Percentiles rank a stretch among this genome's conserved stretches.
Conservation (phyloP, 2,329 filamentous ascomycete species). For the Colletotrichum sp. region DNA sequence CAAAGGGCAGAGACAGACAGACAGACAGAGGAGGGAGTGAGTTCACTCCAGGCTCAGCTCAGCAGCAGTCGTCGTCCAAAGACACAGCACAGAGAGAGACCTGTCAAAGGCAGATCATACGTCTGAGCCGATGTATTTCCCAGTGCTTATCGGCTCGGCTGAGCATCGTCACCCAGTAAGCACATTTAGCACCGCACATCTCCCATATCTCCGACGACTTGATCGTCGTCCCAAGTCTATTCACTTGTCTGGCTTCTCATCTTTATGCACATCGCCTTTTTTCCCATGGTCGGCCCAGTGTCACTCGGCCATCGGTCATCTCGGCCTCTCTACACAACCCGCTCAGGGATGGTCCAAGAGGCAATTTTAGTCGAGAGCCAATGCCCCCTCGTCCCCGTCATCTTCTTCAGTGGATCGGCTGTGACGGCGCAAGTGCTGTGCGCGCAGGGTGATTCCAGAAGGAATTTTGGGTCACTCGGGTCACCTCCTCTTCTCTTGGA, state of each 20-base stretch:
- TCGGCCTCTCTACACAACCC: constrained; percentile 11
- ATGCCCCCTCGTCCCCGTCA: background rate
- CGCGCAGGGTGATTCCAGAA: constrained; percentile 19
- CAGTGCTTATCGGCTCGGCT: background rate
- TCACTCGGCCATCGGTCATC: constrained; percentile 18
- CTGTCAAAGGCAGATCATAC: constrained; percentile 3
- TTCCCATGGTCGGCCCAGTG: constrained; percentile 2
- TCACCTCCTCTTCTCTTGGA: background rate
- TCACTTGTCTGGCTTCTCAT: background rate
- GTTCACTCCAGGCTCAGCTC: background rate
- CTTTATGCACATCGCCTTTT: constrained; percentile 18
- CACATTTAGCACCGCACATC: background rate
- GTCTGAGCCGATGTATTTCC: background rate
- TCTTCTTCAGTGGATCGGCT: constrained; percentile 21
- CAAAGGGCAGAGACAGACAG: background rate
- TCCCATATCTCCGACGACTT: background rate
- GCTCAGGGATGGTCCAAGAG: constrained; percentile 19
- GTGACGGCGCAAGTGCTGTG: constrained; percentile 10
- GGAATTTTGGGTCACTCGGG: constrained; percentile 12
- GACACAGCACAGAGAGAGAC: background rate
- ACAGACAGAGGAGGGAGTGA: background rate
- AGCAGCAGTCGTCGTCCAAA: background rate
- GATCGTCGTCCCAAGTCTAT: constrained; percentile 5
- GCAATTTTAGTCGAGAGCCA: constrained; percentile 17
- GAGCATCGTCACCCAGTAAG: background rate